Evolutionary conservation across 2,329 filamentous ascomycete genomes (phyloP), one percentile per base, ranked within the genome.

Genomic region (Paraconiothyrium sp.): DNA sequence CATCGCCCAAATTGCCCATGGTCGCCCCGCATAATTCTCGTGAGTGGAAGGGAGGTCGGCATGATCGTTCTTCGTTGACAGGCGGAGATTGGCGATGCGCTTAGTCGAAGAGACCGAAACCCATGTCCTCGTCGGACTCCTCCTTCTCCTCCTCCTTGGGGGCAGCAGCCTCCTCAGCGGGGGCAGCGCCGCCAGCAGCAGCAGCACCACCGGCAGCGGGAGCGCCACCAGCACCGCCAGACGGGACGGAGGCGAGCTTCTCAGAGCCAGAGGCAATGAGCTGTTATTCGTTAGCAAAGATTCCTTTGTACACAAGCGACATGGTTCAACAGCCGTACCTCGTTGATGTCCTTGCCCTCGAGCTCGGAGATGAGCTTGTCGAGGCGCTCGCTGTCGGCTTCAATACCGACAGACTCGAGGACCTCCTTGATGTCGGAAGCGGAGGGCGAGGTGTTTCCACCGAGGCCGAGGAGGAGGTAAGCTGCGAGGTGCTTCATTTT

Each of bases 401-500:
- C 95, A 73, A 97, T 93, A 78, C 95, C 95, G 80, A 98, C 95
- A 74, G 94, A 92, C 79, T 89, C 89, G 81, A 99, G 92, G 78
- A 99, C 93, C 79, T 81, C 87, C 72, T 76, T 77, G 88, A 99
- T 85, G 81, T 98, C 94, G 72, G 83, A 83, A 77, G 92, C 92
- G 70, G 92, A 93, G 76, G 95, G 95, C 70, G 89, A 89, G 86
- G 88, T 83, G 89, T 97, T 98, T 85, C 95, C 95, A 82, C 88
- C 94, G 76, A 98, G 91, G 86, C 86, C 85, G 84, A 98, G 92
- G 81, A 99, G 94, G 81, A 99, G 93, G 90, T 97, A 98, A 82
- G 95, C 94, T 82, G 95, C 95, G 87, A 99, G 91, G 87, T 98
- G 91, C 94, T 99, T 98, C 95, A 99, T 98, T 93, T 90, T 97